Percentiles rank a stretch among this genome's conserved stretches.
phyloP scores from a whole-genome alignment of 1,139 yeast species.

The Hansenula sp. region DNA sequence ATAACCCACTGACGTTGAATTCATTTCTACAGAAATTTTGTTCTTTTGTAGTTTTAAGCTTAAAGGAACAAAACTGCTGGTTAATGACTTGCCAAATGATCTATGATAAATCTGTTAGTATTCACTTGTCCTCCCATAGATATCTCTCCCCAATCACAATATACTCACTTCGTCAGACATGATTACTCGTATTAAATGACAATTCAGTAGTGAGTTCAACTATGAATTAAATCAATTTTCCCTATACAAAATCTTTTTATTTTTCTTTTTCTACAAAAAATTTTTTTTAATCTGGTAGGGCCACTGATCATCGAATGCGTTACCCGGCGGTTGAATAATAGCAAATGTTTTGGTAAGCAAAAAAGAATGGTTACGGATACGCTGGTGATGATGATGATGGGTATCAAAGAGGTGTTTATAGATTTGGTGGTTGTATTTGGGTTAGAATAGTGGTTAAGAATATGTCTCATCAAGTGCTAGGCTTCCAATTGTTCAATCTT shows the following conservation, averaged over 20 bases:
- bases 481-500: conserved; percentile 20
- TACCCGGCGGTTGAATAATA: neutral
- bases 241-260: neutral
- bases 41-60: conserved; percentile 71
- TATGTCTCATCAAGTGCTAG: conserved; percentile 15
- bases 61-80: conserved; percentile 86
- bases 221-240: neutral
- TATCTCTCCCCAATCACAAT: too few species aligned
- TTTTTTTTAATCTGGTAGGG: neutral
- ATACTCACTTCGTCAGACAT: conserved; percentile 40
- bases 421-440: neutral
- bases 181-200: neutral
- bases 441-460: too few species aligned
- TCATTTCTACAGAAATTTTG: conserved; percentile 87
- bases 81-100: conserved; percentile 90
- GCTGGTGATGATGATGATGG: too few species aligned
- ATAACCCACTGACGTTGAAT: conserved; percentile 85
- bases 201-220: neutral
- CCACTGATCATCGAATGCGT: neutral
- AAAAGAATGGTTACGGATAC: too few species aligned
- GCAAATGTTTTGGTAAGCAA: too few species aligned
- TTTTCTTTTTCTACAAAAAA: neutral
- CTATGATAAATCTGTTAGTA: conserved; percentile 27
- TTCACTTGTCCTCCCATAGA: too few species aligned
- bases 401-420: too few species aligned